Base-by-base conservation (phyloP, 2,329 filamentous ascomycete species). In the Penicillium sp. region DNA sequence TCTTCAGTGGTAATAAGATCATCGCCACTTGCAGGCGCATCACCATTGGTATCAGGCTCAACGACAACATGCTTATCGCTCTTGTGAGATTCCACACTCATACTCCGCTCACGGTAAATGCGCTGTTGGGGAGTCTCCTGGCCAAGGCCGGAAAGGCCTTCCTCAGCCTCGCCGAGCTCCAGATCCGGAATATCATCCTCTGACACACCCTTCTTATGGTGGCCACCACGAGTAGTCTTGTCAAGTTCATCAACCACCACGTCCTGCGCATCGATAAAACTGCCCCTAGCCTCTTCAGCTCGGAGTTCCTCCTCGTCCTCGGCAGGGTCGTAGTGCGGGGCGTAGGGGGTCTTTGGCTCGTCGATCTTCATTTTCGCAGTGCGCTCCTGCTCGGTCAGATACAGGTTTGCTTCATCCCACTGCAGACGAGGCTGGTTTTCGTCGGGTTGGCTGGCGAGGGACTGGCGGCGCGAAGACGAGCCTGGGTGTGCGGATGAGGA, bases 321-420 rank as follows among this genome's bases (percentile, higher is more conserved):
- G 45, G 88, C 78, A 4, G 93, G 93, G 74, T 98, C 91, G 79
- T 97, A 97, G 73, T 93, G 92, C 74, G 90, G 91, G 38, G 92
- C 95, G 76, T 94, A 99, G 4, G 95, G 95, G 8, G 95, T 99
- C 85, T 99, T 99, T 64, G 95, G 95, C 82, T 99, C 95, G 69
- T 93, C 91, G 68, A 99, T 99, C 84, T 98, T 99, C 95, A 99
- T 99, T 62, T 93, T 97, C 65, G 91, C 90, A 62, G 89, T 92
- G 79, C 91, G 93, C 79, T 98, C 92, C 79, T 98, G 94, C 81
- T 99, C 95, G 8, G 95, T 95, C 57, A 99, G 86, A 80, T 97
- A 99, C 35, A 99, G 86, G 75, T 99, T 99, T 50, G 92, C 95
- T 82, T 99, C 95, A 78, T 99, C 95, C 95, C 95, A 99, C 81